Percentiles rank a stretch among this genome's conserved stretches.
Evolutionary conservation across 192 early-diverging fungal species (phyloP).

Genomic region (Entophlyctis luteolus): DNA sequence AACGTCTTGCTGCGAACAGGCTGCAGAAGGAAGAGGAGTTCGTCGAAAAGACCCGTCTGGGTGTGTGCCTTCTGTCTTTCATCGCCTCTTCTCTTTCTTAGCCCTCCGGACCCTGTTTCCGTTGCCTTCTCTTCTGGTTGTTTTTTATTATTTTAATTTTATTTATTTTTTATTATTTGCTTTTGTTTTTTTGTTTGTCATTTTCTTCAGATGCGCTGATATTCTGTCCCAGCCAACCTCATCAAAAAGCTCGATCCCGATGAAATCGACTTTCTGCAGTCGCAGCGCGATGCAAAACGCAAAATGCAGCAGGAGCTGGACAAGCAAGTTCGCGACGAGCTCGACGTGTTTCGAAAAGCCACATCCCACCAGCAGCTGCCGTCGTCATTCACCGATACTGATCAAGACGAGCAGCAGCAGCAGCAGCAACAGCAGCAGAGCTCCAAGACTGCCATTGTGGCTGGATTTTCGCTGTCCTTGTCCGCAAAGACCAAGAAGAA

Average conservation of each 20-base stretch:
- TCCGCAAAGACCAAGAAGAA: too few species aligned
- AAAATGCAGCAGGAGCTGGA: neutral
- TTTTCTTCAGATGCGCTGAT: neutral
- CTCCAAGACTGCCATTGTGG: too few species aligned
- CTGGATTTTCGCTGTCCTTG: too few species aligned
- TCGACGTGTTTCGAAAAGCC: neutral
- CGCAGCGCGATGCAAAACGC: neutral
- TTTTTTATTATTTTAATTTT: neutral
- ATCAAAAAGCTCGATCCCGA: slow-evolving; percentile 24
- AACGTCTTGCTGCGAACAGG: slow-evolving; percentile 7
- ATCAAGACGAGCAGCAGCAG: too few species aligned
- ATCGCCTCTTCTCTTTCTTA: neutral
- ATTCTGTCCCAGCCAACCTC: slow-evolving; percentile 8
- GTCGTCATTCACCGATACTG: too few species aligned
- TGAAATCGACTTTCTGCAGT: slow-evolving; percentile 9
- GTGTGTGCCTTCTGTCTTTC: neutral
- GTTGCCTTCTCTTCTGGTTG: neutral
- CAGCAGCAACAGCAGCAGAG: too few species aligned
- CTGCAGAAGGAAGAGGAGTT: slow-evolving; percentile 25
- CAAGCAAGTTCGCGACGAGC: neutral
- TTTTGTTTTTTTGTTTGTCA: too few species aligned
- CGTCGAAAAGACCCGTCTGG: slow-evolving; percentile 17
- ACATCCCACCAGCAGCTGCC: too few species aligned
- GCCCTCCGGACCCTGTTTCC: neutral
- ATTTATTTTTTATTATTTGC: too few species aligned